These are phyloP conservation scores for Penicillium flavigenum DNA, from an alignment of 495 filamentous ascomycete genomes.

Conservation along the genomic window DNA sequence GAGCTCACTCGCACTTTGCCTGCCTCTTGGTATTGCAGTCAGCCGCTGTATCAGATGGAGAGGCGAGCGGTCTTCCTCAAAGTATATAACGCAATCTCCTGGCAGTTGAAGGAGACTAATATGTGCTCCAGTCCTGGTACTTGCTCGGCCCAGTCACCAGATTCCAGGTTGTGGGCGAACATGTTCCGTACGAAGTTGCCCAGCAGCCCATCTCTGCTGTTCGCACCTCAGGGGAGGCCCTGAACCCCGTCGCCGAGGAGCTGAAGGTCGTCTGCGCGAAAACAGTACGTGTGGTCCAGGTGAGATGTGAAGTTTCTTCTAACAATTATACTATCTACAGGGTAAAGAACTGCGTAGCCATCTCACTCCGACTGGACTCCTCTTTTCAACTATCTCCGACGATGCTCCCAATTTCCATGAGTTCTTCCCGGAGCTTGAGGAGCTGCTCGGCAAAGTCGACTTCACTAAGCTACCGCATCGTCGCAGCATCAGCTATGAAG, in stretches of 20 bases:
- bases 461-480: constrained; percentile 57
- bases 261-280: constrained; percentile 46
- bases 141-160: constrained; percentile 59
- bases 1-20: constrained; percentile 43
- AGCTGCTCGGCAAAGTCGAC: constrained; percentile 51
- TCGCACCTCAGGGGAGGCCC: constrained; percentile 34
- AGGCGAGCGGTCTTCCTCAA: constrained; percentile 56
- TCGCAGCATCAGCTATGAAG: constrained; percentile 57
- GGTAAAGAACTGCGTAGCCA: constrained; percentile 40
- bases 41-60: constrained; percentile 50
- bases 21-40: constrained; percentile 47
- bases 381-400: constrained; percentile 54
- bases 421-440: constrained; percentile 56
- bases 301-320: neutral
- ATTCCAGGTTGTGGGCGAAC: constrained; percentile 47
- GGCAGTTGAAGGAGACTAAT: constrained; percentile 12
- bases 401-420: constrained; percentile 54
- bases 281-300: constrained; percentile 21
- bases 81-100: constrained; percentile 19
- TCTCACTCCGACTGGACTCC: constrained; percentile 53
- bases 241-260: constrained; percentile 32
- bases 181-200: constrained; percentile 55
- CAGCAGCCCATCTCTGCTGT: constrained; percentile 50
- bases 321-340: constrained; percentile 14
- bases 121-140: constrained; percentile 53